Percentiles rank a stretch among this genome's conserved stretches.
Conservation (phyloP, 345 rosid genomes). For the Hibiscus tridactylites region DNA sequence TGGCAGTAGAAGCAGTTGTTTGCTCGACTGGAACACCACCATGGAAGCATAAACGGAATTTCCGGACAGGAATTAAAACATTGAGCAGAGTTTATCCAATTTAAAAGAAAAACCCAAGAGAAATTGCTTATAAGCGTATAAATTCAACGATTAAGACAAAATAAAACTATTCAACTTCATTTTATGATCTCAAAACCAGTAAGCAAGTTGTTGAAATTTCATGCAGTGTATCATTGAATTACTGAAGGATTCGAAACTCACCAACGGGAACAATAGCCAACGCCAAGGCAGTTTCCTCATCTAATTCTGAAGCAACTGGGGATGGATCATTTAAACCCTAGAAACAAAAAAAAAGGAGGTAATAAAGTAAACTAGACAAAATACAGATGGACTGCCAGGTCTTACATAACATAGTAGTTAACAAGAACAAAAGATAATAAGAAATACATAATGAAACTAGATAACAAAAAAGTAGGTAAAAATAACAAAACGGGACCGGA, state of each 20-base stretch:
- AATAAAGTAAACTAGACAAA: background rate
- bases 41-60: conserved; percentile 1
- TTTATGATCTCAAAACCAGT: background rate
- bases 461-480: background rate
- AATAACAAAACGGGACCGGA: background rate
- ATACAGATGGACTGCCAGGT: background rate
- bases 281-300: conserved; percentile 82
- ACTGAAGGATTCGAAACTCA: conserved; percentile 20
- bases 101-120: background rate
- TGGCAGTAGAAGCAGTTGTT: conserved; percentile 33
- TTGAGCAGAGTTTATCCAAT: background rate
- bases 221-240: background rate
- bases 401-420: background rate
- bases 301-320: conserved; percentile 61
- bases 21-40: conserved; percentile 47
- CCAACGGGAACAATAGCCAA: conserved; percentile 90
- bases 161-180: background rate
- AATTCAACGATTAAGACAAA: background rate
- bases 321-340: conserved; percentile 71
- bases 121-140: background rate
- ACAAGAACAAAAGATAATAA: background rate
- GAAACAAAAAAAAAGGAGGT: conserved; percentile 9
- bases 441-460: background rate
- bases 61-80: background rate
- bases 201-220: background rate